Conservation (phyloP, 139 green algal genomes). For the Diplosphaera chodatii region DNA sequence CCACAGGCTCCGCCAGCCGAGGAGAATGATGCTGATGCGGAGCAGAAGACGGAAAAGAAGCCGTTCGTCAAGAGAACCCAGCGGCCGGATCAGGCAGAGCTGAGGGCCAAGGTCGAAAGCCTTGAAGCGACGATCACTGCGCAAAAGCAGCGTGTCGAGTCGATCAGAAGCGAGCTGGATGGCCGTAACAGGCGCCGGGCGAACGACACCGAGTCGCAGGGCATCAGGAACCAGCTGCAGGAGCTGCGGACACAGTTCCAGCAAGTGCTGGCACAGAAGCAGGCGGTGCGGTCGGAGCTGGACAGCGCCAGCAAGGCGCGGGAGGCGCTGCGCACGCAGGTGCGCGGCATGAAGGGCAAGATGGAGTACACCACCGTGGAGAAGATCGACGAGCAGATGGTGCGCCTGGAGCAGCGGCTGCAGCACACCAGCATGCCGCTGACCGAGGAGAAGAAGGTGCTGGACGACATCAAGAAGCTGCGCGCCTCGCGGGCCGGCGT, state of each 20-base stretch:
- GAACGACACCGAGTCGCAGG: slow-evolving; percentile 1
- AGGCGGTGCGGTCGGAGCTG: slow-evolving; percentile 35
- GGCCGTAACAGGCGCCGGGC: neutral
- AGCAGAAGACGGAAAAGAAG: neutral
- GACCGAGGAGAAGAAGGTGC: slow-evolving; percentile 50
- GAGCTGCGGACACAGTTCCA: slow-evolving; percentile 14
- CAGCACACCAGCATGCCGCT: slow-evolving; percentile 44
- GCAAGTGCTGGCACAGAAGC: slow-evolving; percentile 30
- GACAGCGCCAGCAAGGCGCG: slow-evolving; percentile 26
- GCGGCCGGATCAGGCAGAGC: slow-evolving; percentile 20
- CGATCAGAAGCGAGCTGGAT: slow-evolving; percentile 19
- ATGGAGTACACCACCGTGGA: slow-evolving; percentile 33
- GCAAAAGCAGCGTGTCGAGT: slow-evolving; percentile 21
- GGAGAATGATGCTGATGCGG: neutral
- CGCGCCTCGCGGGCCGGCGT: slow-evolving; percentile 32
- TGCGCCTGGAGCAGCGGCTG: slow-evolving; percentile 38
- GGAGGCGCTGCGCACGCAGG: slow-evolving; percentile 28
- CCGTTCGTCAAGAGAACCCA: slow-evolving; percentile 5
- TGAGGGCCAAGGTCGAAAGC: slow-evolving; percentile 21
- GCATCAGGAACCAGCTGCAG: slow-evolving; percentile 1
- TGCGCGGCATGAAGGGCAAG: slow-evolving; percentile 33
- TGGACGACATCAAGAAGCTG: slow-evolving; percentile 49
- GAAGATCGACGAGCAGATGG: slow-evolving; percentile 51
- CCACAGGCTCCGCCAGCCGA: too few relatives aligned
- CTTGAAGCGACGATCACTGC: slow-evolving; percentile 17